Conservation (phyloP, 495 filamentous ascomycete genomes). For the Xylaria sp. region DNA sequence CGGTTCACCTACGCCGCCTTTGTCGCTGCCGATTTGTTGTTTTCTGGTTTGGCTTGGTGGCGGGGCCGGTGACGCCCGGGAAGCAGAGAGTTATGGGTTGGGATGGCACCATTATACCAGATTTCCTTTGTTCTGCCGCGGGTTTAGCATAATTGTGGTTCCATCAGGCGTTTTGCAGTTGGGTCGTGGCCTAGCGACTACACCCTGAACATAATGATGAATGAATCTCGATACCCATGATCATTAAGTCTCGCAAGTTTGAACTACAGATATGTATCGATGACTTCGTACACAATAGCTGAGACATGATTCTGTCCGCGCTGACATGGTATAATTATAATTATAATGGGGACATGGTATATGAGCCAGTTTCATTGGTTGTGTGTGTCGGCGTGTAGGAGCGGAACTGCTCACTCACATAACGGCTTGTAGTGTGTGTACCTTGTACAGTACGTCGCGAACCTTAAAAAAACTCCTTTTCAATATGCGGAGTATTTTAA, state of each 20-base stretch:
- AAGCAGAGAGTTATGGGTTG: background rate
- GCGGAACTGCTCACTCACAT: background rate
- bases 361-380: background rate
- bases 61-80: background rate
- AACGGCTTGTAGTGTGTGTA: background rate
- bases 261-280: background rate
- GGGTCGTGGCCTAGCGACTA: background rate
- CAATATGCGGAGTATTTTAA: background rate
- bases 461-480: background rate
- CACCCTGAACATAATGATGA: conserved; percentile 21
- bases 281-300: background rate
- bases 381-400: background rate
- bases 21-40: background rate
- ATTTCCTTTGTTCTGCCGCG: conserved; percentile 15
- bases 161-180: conserved; percentile 22
- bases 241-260: background rate
- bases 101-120: conserved; percentile 14
- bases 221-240: conserved; percentile 23
- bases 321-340: background rate
- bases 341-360: background rate
- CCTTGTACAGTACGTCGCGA: background rate
- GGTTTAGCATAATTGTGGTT: conserved; percentile 23
- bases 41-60: background rate
- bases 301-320: background rate
- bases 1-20: background rate